Evolutionary conservation across 805 yeast genomes (phyloP), one percentile per base, ranked within the genome.

Genomic region (Teunomyces gatunensis): DNA sequence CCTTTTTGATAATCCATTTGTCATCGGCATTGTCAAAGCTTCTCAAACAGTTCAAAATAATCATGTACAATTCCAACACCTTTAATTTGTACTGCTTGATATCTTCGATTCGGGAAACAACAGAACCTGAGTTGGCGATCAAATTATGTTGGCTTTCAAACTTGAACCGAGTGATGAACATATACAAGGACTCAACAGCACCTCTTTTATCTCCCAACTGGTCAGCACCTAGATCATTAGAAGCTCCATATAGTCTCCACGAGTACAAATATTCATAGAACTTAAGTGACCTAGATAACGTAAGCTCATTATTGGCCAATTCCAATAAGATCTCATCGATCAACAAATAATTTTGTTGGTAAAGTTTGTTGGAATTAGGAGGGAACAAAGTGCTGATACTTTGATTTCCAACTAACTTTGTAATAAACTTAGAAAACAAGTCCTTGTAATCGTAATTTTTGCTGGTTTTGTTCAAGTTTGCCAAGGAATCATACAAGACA

Each of bases 121-220:
- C 17, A 5, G 51, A 44, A 18, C 39, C 53, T 32, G 44, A 47
- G 29, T 35, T 27, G 48, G 4, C 47, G 12, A 50, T 44, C 15
- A 58, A 48, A 28, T 61, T 52, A 12, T 50, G 50, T 11, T 54
- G 54, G 40, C 54, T 49, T 25, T 63, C 71, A 27, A 41, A 42
- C 43, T 58, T 68, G 57, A 71, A 73, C 28, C 73, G 51, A 1
- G 63, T 63, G 23, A 73, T 63, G 47, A 71, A 73, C 45, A 53
- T 52, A 49, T 72, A 73, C 42, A 73, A 62, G 1, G 73, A 61
- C 48, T 73, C 75, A 21, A 64, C 57, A 1, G 77, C 70, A 3
- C 80, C 81, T 47, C 85, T 66, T 45, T 63, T 68, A 47, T 69
- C 74, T 7, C 54, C 61, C 37, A 60, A 46, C 21, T 54, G 49